Percentiles rank a stretch among this genome's conserved stretches.
Evolutionary conservation across 345 rosid genomes (phyloP).

Genomic region (Draba incana): DNA sequence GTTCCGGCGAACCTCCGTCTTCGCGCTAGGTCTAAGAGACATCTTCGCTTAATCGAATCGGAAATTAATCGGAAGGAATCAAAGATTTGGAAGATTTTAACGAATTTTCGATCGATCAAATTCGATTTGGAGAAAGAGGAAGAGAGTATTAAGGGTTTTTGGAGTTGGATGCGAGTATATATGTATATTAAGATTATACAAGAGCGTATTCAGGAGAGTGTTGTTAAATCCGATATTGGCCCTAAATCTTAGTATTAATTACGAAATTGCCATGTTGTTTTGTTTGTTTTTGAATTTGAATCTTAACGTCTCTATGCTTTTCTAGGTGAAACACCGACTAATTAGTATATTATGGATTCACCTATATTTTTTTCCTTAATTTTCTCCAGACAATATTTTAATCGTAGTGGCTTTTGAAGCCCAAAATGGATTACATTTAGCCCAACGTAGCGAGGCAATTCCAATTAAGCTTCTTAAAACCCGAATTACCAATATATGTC

Average conservation of each 20-base stretch:
- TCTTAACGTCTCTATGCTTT: constrained; percentile 36
- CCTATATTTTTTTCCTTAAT: constrained; percentile 14
- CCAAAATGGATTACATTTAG: background rate
- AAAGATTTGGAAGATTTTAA: too few relatives aligned
- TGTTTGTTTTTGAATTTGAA: constrained; percentile 36
- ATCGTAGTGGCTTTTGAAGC: constrained; percentile 18
- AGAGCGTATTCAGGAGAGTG: constrained; percentile 27
- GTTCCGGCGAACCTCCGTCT: constrained; percentile 70
- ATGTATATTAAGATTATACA: background rate
- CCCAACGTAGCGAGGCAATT: background rate
- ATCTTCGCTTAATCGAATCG: constrained; percentile 37
- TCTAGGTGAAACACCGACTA: constrained; percentile 20
- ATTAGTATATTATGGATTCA: constrained; percentile 29
- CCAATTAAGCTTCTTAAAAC: too few relatives aligned
- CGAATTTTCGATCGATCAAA: constrained; percentile 10
- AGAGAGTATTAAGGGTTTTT: constrained; percentile 10
- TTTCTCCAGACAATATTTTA: background rate
- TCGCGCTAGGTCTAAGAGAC: constrained; percentile 75
- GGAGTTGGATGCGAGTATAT: constrained; percentile 16
- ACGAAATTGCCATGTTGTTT: constrained; percentile 1
- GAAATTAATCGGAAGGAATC: constrained; percentile 23
- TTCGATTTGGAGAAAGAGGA: background rate
- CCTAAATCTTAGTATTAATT: constrained; percentile 7
- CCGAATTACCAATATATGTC: too few relatives aligned
- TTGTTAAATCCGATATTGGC: constrained; percentile 5